Evolutionary conservation across 352 stramenopile species (phyloP).

Genomic region (Phytopythium litorale): DNA sequence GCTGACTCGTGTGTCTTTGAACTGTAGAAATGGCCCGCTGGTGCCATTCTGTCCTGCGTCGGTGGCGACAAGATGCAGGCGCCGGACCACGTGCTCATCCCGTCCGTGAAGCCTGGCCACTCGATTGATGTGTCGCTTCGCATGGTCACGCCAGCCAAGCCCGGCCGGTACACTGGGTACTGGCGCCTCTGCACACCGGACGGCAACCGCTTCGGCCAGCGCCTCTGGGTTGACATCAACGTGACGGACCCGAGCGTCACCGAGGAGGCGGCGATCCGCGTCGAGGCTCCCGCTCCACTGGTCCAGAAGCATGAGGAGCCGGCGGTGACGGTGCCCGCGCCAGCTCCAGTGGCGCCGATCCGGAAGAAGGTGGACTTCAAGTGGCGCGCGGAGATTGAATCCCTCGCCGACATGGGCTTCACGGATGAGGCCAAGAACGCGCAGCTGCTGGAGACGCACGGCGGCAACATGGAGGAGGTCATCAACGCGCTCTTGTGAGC

Average conservation of each 20-base stretch:
- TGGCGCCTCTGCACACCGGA: slow-evolving; percentile 83
- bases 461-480: slow-evolving; percentile 64
- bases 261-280: slow-evolving; percentile 24
- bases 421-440: slow-evolving; percentile 49
- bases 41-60: slow-evolving; percentile 63
- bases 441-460: slow-evolving; percentile 46
- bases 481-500: slow-evolving; percentile 43
- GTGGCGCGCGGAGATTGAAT: slow-evolving; percentile 41
- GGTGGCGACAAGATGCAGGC: slow-evolving; percentile 74
- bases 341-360: slow-evolving; percentile 15
- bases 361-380: slow-evolving; percentile 38
- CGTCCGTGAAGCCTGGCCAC: slow-evolving; percentile 56
- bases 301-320: slow-evolving; percentile 12
- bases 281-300: slow-evolving; percentile 29
- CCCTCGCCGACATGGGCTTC: slow-evolving; percentile 72
- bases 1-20: not conserved
- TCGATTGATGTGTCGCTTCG: slow-evolving; percentile 73
- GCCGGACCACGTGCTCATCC: slow-evolving; percentile 67
- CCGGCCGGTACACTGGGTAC: slow-evolving; percentile 85
- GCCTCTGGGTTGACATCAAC: slow-evolving; percentile 87
- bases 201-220: slow-evolving; percentile 82
- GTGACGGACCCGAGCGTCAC: slow-evolving; percentile 40
- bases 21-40: slow-evolving; percentile 61
- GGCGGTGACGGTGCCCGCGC: slow-evolving; percentile 25
- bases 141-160: slow-evolving; percentile 55